Base-by-base conservation (phyloP, 2,329 filamentous ascomycete genomes). In the Colletotrichum godetiae region DNA sequence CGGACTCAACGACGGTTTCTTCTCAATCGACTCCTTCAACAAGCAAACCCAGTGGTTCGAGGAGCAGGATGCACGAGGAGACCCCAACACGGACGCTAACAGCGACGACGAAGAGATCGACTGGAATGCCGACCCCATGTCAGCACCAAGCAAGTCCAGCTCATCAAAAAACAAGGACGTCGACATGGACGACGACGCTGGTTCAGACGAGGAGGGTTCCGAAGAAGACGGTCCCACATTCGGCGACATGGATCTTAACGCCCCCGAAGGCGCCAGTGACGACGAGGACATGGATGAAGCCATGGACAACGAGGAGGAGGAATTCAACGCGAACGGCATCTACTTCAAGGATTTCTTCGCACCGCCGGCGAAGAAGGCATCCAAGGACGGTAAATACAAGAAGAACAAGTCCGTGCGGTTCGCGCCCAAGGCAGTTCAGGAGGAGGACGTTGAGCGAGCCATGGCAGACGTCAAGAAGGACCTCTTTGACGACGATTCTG, bases 11-110 rank as follows among this genome's bases (percentile, higher is more conserved):
- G 97, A 99, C 80, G 96, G 95, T 5, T 99, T 99, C 85, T 99
- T 99, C 85, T 97, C 95, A 19, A 96, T 99, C 78, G 95, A 98
- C 78, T 92, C 97, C 73, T 99, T 99, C 89, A 99, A 99, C 87
- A 94, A 93, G 80, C 94, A 97, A 80, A 94, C 95, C 2, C 94
- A 97, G 78, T 93, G 93, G 80, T 91, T 98, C 61, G 97, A 99
- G 82, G 91, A 94, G 76, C 93, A 95, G 81, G 96, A 98, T 81
- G 89, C 90, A 33, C 88, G 90, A 75, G 95, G 93, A 33, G 94
- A 96, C 76, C 90, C 91, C 49, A 92, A 93, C 77, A 92, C 93
- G 68, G 93, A 93, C 75, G 88, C 87, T 65, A 93, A 89, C 73
- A 95, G 92, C 81, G 95, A 97, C 65, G 94, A 97, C 60, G 92